Conservation (phyloP, 768 basidiomycete genomes). For the Boletus coccyginus region DNA sequence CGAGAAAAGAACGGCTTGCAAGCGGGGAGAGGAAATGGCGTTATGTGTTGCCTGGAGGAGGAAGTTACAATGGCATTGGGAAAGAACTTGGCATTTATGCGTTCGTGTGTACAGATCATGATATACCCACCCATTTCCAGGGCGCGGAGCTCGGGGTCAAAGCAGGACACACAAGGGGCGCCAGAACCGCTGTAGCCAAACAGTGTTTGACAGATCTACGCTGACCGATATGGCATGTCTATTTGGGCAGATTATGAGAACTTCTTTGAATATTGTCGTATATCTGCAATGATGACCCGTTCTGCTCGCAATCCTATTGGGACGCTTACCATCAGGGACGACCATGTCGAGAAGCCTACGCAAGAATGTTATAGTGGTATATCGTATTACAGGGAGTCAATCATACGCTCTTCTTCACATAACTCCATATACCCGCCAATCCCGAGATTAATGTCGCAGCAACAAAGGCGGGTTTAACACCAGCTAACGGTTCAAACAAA, state of each 20-base stretch:
- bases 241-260: conserved; percentile 31
- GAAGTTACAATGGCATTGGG: conserved; percentile 16
- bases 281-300: conserved; percentile 18
- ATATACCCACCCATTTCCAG: conserved; percentile 41
- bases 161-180: conserved; percentile 37
- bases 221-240: conserved; percentile 33
- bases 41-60: conserved; percentile 23
- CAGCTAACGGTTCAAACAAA: conserved; percentile 61
- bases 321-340: conserved; percentile 23
- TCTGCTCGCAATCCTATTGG: conserved; percentile 25
- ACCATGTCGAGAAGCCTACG: conserved; percentile 29
- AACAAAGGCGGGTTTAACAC: conserved; percentile 83
- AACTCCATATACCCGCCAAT: conserved; percentile 91
- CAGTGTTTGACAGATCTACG: conserved; percentile 33
- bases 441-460: conserved; percentile 89
- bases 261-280: conserved; percentile 29
- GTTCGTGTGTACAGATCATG: conserved; percentile 34
- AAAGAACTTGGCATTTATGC: conserved; percentile 29
- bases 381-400: conserved; percentile 39
- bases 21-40: conserved; percentile 22
- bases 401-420: conserved; percentile 88
- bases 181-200: conserved; percentile 34
- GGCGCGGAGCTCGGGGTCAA: conserved; percentile 40
- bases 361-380: conserved; percentile 47
- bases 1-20: conserved; percentile 18